Percentiles rank a stretch among this genome's conserved stretches.
Evolutionary conservation across 345 rosid species (phyloP).

Genomic region (Erodium maritimum): DNA sequence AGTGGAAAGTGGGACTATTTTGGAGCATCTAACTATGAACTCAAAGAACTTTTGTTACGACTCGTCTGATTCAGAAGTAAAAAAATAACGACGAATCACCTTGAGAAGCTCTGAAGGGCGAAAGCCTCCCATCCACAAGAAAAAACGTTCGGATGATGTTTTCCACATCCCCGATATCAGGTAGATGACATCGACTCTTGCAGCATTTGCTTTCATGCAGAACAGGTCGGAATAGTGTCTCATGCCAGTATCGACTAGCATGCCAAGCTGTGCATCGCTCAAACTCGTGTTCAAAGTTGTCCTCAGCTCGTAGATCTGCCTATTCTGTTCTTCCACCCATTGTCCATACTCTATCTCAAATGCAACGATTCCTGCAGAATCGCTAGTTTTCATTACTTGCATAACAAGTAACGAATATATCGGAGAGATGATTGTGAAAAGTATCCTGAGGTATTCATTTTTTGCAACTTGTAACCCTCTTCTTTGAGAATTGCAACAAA

Average conservation of each 20-base stretch:
- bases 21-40: no score
- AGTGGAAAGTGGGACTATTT: no score
- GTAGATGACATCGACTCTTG: conserved; percentile 71
- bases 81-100: conserved; percentile 26
- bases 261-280: conserved; percentile 49
- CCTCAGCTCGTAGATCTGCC: conserved; percentile 48
- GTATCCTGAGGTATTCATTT: no score
- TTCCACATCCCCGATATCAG: conserved; percentile 85
- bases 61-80: no score
- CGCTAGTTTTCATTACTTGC: conserved; percentile 3
- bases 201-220: conserved; percentile 63
- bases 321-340: conserved; percentile 76
- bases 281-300: conserved; percentile 45
- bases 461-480: no score
- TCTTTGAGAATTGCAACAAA: no score
- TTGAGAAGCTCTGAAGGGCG: conserved; percentile 88
- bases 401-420: no score
- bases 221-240: conserved; percentile 74
- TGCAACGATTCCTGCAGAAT: conserved; percentile 43
- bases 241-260: conserved; percentile 55
- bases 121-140: conserved; percentile 93
- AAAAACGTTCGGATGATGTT: conserved; percentile 74
- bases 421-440: no score
- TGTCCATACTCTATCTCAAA: conserved; percentile 85
- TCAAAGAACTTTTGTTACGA: no score